Evolutionary conservation across 495 filamentous ascomycete genomes (phyloP), one percentile per base, ranked within the genome.

Genomic region (Immersiella caudata): DNA sequence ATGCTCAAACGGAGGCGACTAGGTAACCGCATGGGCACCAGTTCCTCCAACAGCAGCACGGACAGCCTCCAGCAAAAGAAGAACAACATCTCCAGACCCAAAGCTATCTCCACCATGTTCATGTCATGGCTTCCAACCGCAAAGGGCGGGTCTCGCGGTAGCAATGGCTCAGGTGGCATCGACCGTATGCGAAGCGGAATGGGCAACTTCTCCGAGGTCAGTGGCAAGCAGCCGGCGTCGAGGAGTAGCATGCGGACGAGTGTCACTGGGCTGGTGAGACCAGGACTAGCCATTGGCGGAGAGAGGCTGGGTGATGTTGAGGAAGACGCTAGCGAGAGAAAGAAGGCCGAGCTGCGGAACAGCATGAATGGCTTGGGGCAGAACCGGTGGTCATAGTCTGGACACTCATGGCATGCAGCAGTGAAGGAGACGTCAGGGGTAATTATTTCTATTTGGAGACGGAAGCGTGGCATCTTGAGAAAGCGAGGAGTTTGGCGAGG

Each of bases 291-390:
- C 54, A 58, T 50, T 68, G 62, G 72, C 2, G 71, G 71, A 67
- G 69, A 72, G 67, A 64, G 68, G 72, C 49, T 75, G 62, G 73
- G 68, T 21, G 74, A 74, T 68, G 60, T 71, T 35, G 71, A 71
- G 49, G 73, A 71, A 60, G 74, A 57, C 50, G 61, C n/a, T n/a
- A n/a, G 52, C 16, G 67, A 55, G 57, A 60, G 62, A 67, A 68
- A 59, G 50, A 71, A 67, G 59, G 52, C 61, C 24, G 73, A 74
- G 58, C 62, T 80, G 69, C 73, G 76, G 62, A 72, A 73, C 29
- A 78, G 77, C 55, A 61, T 75, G 58, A 79, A 78, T 67, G 73
- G 73, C 25, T 63, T 79, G 62, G 72, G 73, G 21, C 71, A 76
- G 75, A 75, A 78, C 68, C 68, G 68, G 49, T 75, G 72, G 70